Evolutionary conservation across 352 stramenopile species (phyloP).

Genomic region (Phytophthora macrochlamydospora): DNA sequence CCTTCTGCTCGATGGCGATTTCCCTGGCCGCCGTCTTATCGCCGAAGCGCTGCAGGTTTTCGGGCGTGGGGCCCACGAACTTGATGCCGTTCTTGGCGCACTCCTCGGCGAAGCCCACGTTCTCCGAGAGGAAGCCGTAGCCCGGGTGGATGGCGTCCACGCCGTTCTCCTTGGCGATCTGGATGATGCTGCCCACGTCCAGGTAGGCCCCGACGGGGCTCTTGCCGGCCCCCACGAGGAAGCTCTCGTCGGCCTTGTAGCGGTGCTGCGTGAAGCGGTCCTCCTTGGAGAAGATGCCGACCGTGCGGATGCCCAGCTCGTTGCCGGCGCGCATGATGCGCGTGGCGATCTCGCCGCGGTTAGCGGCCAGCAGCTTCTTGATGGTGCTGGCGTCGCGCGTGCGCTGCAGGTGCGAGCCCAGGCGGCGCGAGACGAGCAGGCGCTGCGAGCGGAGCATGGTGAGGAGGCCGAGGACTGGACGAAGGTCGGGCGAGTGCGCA

Average conservation of each 20-base stretch:
- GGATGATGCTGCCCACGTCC: slow-evolving; percentile 94
- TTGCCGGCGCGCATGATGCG: slow-evolving; percentile 95
- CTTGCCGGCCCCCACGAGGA: slow-evolving; percentile 91
- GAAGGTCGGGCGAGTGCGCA: slow-evolving; percentile 4
- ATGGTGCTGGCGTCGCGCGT: slow-evolving; percentile 79
- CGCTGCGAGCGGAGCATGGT: slow-evolving; percentile 52
- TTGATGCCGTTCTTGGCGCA: slow-evolving; percentile 93
- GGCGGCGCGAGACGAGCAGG: slow-evolving; percentile 26
- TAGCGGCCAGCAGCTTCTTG: slow-evolving; percentile 97
- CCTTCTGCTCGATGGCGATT: slow-evolving; percentile 89
- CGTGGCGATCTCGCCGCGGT: slow-evolving; percentile 98
- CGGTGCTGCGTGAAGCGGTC: slow-evolving; percentile 96
- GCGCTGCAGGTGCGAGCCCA: slow-evolving; percentile 26
- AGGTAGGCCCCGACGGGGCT: slow-evolving; percentile 96
- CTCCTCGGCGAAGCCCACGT: slow-evolving; percentile 93
- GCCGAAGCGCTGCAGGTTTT: slow-evolving; percentile 90
- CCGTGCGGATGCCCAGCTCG: slow-evolving; percentile 93
- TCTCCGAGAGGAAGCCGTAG: slow-evolving; percentile 98
- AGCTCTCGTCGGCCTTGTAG: slow-evolving; percentile 97
- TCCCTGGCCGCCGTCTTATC: slow-evolving; percentile 92
- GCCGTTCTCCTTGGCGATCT: slow-evolving; percentile 92
- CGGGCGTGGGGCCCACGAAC: slow-evolving; percentile 95
- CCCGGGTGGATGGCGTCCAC: slow-evolving; percentile 97
- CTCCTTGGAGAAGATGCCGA: slow-evolving; percentile 92
- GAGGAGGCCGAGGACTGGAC: neutral